Base-by-base conservation (phyloP, 2,329 filamentous ascomycete species). In the Venturia oleaginea region DNA sequence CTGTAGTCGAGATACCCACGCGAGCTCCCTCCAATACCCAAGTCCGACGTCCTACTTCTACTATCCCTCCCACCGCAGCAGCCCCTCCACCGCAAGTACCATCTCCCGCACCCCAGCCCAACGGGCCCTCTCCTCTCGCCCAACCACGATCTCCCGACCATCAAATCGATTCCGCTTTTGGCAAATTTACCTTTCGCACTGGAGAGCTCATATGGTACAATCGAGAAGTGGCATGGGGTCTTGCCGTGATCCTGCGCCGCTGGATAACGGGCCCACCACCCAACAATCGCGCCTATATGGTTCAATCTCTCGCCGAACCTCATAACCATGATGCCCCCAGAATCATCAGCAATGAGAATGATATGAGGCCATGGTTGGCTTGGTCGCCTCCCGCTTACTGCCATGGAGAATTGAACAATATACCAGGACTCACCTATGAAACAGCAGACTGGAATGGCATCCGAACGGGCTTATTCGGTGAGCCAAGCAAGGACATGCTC, bases 191-290 rank as follows among this genome's bases (percentile, higher is more conserved):
- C 24, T 83, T 79, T 68, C 76, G 83, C 5, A 77, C 78, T 3
- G 83, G 83, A 7, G 83, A 85, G 69, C 72, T 85, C 0, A 79
- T 83, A 3, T 85, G 83, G 83, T 84, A 83, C 68, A 77, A 78
- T 65, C 77, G 80, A 42, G 78, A 77, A 5, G 68, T 72, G 19
- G 80, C 82, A 17, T 85, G 83, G 82, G 81, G 81, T 32, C 73
- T 85, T 6, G 81, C 81, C 8, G 75, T 83, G 2, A 77, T 85
- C 17, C 69, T 77, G 3, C 77, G 78, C 57, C 59, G 68, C 70
- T 66, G 71, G 70, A 68, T 72, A 67, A 72, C 72, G 60, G 66
- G 40, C 62, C 73, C 66, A 68, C 75, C 68, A 70, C 67, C 65
- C 11, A 43, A 63, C 15, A 65, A 68, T 22, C 70, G 72, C 13